Conservation (phyloP, 1,139 yeast species). For the Yamadazyma atlantica region DNA sequence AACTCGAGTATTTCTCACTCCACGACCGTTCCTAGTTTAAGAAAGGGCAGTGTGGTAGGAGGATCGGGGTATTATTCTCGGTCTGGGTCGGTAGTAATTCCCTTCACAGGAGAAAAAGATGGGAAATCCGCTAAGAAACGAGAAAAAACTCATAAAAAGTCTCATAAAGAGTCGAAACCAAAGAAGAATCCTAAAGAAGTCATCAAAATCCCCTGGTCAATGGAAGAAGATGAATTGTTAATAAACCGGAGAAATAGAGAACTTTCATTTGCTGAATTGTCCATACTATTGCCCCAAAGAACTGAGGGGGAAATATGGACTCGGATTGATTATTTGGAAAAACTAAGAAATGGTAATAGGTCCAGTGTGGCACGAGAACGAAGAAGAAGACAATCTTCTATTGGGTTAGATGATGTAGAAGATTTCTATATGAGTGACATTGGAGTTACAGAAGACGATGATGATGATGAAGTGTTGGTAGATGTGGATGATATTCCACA, state of each 20-base stretch:
- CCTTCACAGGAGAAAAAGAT: conserved; percentile 34
- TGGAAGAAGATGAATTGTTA: conserved; percentile 75
- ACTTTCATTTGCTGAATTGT: conserved; percentile 70
- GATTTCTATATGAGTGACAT: conserved; percentile 45
- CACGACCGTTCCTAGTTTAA: conserved; percentile 38
- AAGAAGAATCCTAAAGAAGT: conserved; percentile 18
- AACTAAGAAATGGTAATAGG: conserved; percentile 42
- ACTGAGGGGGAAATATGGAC: conserved; percentile 73
- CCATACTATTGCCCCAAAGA: conserved; percentile 68
- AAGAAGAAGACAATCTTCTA: conserved; percentile 39
- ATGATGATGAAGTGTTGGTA: conserved; percentile 38
- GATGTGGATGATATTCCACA: conserved; percentile 38
- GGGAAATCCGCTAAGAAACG: conserved; percentile 21
- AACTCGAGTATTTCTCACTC: conserved; percentile 41
- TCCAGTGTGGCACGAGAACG: conserved; percentile 32
- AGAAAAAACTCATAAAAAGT: conserved; percentile 8
- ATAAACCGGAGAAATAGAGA: conserved; percentile 57
- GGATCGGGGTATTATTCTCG: conserved; percentile 39
- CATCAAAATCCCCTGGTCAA: conserved; percentile 48
- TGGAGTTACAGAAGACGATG: conserved; percentile 36
- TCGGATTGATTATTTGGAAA: conserved; percentile 58
- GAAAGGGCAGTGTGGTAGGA: conserved; percentile 44
- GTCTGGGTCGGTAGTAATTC: conserved; percentile 48
- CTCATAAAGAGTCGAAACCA: conserved; percentile 9
- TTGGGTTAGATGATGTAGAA: conserved; percentile 48